These are phyloP conservation scores for Thyridium curvatum DNA, from an alignment of 2,329 filamentous ascomycete species.

Conservation along the genomic window DNA sequence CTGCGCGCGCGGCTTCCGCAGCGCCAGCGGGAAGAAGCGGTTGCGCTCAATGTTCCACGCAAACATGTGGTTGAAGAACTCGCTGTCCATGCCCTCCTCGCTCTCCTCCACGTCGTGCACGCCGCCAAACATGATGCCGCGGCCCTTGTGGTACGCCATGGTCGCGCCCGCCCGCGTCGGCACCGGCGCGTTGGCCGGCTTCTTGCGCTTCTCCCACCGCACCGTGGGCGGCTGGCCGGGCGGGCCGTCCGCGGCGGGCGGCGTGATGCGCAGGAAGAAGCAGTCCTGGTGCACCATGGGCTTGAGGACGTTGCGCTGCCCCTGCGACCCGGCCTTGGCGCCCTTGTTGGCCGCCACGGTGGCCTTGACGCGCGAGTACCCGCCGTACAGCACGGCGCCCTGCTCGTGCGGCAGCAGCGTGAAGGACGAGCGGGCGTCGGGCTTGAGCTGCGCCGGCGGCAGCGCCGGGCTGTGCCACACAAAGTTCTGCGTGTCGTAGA, in stretches of 20 bases:
- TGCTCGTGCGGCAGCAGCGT: slow-evolving; percentile 85
- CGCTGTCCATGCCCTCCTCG: slow-evolving; percentile 92
- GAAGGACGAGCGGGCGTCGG: slow-evolving; percentile 86
- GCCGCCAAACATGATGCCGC: slow-evolving; percentile 88
- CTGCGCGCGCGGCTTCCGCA: slow-evolving; percentile 67
- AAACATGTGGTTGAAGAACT: slow-evolving; percentile 90
- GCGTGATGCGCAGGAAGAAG: slow-evolving; percentile 80
- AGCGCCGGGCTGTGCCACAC: slow-evolving; percentile 74
- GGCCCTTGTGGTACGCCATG: slow-evolving; percentile 89
- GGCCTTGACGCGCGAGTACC: slow-evolving; percentile 86
- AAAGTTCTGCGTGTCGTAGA: slow-evolving; percentile 87
- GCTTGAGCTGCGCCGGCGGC: slow-evolving; percentile 75
- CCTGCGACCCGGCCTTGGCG: slow-evolving; percentile 43
- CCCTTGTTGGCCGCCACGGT: slow-evolving; percentile 56
- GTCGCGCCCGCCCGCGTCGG: slow-evolving; percentile 82
- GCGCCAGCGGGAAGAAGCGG: slow-evolving; percentile 77
- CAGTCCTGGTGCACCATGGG: slow-evolving; percentile 92
- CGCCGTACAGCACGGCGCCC: slow-evolving; percentile 85
- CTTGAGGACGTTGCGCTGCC: slow-evolving; percentile 66
- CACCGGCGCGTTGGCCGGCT: slow-evolving; percentile 80
- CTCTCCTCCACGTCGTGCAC: slow-evolving; percentile 89
- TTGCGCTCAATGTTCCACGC: slow-evolving; percentile 96
- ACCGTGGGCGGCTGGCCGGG: slow-evolving; percentile 63
- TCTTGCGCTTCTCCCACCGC: slow-evolving; percentile 90
- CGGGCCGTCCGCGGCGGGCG: slow-evolving; percentile 61